Evolutionary conservation across 1,139 yeast genomes (phyloP).

Genomic region (Schwanniomyces etchellsii): DNA sequence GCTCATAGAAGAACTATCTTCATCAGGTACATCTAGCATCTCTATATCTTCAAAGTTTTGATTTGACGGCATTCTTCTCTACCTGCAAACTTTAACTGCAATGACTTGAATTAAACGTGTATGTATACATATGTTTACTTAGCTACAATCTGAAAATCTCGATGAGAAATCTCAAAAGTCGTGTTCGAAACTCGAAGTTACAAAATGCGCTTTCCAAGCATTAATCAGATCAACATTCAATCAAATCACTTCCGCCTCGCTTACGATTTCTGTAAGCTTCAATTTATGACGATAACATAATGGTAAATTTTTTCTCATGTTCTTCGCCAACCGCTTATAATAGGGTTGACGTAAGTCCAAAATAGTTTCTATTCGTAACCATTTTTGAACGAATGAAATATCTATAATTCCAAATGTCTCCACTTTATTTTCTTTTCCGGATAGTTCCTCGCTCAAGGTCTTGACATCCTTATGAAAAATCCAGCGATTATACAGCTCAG

Average conservation of each 20-base stretch:
- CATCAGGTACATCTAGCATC: conserved; percentile 41
- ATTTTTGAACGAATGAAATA: conserved; percentile 13
- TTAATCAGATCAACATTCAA: no score
- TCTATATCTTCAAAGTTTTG: conserved; percentile 30
- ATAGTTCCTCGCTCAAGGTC: conserved; percentile 2
- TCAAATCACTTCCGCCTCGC: no score
- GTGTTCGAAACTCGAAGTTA: no score
- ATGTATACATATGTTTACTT: no score
- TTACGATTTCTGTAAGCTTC: background rate
- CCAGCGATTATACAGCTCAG: conserved; percentile 14
- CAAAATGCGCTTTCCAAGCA: no score
- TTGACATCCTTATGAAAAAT: conserved; percentile 6
- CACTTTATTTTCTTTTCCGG: conserved; percentile 2
- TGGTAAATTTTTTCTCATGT: background rate
- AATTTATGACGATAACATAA: background rate
- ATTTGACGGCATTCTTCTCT: background rate
- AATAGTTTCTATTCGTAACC: conserved; percentile 8
- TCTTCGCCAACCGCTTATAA: background rate
- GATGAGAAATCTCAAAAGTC: no score
- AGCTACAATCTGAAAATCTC: no score
- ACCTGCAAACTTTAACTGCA: conserved; percentile 3
- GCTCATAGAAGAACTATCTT: conserved; percentile 6
- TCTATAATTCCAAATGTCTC: conserved; percentile 13
- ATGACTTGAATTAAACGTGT: conserved; percentile 8
- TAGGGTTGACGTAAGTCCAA: background rate